These are phyloP conservation scores for Ormosia emarginata DNA, from an alignment of 306 rosid species.

Conservation along the genomic window DNA sequence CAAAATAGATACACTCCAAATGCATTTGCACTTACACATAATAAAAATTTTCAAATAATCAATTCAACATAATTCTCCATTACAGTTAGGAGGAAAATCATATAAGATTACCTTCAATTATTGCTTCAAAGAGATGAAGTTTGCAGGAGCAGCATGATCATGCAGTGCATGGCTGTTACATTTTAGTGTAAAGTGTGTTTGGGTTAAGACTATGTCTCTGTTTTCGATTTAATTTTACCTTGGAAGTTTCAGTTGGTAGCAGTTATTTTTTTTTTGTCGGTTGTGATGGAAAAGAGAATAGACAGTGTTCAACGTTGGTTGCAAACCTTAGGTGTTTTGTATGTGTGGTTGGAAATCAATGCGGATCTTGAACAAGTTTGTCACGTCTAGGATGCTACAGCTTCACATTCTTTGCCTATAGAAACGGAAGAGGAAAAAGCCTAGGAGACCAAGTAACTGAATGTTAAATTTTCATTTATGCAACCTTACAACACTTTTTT, in stretches of 20 bases:
- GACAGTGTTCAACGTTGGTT: slow-evolving; percentile 29
- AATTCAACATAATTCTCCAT: not conserved
- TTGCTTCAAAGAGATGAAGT: slow-evolving; percentile 13
- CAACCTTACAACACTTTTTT: not conserved
- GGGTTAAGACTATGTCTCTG: not conserved
- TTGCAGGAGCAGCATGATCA: not conserved
- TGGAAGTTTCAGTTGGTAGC: slow-evolving; percentile 17
- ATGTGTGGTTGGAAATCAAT: slow-evolving; percentile 30
- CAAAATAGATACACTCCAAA: not conserved
- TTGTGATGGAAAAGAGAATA: slow-evolving; percentile 29
- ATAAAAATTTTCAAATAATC: not conserved
- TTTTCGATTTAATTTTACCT: not conserved
- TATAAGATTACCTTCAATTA: slow-evolving; percentile 15
- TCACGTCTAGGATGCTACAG: slow-evolving; percentile 13
- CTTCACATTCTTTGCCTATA: slow-evolving; percentile 28
- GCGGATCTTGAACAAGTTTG: slow-evolving; percentile 32
- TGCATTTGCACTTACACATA: not conserved
- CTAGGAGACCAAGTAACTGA: slow-evolving; percentile 28
- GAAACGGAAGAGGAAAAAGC: slow-evolving; percentile 27
- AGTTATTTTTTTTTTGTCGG: not conserved
- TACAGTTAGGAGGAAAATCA: not conserved
- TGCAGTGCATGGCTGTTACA: not conserved
- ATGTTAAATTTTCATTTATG: not conserved
- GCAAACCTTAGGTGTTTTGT: slow-evolving; percentile 31
- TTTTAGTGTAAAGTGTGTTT: not conserved